phyloP scores from a whole-genome alignment of 192 early-diverging fungal species.

The Podila minutissima region DNA sequence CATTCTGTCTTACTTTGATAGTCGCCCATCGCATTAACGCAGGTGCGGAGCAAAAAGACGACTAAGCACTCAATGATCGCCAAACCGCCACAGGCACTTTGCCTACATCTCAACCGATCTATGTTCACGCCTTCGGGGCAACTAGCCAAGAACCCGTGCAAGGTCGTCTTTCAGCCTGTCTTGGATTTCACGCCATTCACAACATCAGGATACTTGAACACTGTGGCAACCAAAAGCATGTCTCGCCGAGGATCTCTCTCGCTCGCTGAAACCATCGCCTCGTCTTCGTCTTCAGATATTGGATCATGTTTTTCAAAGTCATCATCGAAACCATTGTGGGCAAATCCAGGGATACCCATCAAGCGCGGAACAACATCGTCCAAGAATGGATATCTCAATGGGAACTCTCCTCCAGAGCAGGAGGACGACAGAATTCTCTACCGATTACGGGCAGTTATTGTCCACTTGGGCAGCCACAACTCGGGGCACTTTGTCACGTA shows the following conservation, averaged over 20 bases:
- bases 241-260: constrained; percentile 36
- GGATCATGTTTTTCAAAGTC: too few species aligned
- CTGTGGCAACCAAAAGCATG: constrained; percentile 58
- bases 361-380: too few species aligned
- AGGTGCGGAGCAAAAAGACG: constrained; percentile 49
- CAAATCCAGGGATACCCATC: too few species aligned
- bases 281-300: neutral
- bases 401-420: neutral
- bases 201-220: constrained; percentile 70
- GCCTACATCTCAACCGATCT: constrained; percentile 88
- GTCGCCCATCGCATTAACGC: constrained; percentile 37
- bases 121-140: constrained; percentile 71
- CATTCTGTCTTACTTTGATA: neutral
- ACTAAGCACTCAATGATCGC: constrained; percentile 90
- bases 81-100: constrained; percentile 81
- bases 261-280: constrained; percentile 3
- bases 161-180: constrained; percentile 72
- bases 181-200: constrained; percentile 84
- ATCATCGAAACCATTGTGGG: too few species aligned
- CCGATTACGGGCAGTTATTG: constrained; percentile 78
- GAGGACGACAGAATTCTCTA: constrained; percentile 62
- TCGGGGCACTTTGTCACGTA: constrained; percentile 94
- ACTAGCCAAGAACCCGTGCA: constrained; percentile 79
- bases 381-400: too few species aligned
- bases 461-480: constrained; percentile 88